phyloP scores from a whole-genome alignment of 176 grass and related monocot species.

The Paspalum notatum region DNA sequence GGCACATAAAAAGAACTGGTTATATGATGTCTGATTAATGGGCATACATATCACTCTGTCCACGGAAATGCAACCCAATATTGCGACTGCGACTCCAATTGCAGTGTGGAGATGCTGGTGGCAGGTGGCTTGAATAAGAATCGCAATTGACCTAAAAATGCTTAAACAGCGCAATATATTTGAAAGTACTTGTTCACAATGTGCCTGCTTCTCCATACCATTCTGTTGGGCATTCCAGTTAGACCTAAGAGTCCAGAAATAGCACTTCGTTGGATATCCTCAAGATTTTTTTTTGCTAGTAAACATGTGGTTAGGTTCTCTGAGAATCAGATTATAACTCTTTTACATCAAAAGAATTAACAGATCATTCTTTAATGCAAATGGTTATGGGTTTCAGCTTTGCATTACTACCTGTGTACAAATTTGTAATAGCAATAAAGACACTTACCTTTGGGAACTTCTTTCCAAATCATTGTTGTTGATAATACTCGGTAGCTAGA shows the following conservation, averaged over 20 bases:
- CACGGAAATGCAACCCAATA: slow-evolving; percentile 8
- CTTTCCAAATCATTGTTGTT: slow-evolving; percentile 10
- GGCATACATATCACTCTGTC: not conserved
- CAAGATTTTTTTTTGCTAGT: not conserved
- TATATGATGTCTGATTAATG: slow-evolving; percentile 9
- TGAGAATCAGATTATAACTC: not conserved
- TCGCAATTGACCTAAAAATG: not conserved
- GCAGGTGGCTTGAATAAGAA: not conserved
- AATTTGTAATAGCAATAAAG: slow-evolving; percentile 18
- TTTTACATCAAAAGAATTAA: not conserved
- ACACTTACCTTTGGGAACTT: slow-evolving; percentile 20
- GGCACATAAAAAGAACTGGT: slow-evolving; percentile 7
- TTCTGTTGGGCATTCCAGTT: not conserved
- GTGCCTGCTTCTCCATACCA: not conserved
- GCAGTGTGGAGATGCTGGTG: slow-evolving; percentile 15
- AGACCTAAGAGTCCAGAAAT: not conserved
- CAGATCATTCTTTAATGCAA: not conserved
- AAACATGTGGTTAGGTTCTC: not conserved
- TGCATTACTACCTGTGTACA: slow-evolving; percentile 9
- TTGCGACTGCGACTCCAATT: not conserved
- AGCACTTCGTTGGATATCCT: slow-evolving; percentile 4
- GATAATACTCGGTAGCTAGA: not conserved
- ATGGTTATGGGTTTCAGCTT: slow-evolving; percentile 1
- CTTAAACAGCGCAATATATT: not conserved
- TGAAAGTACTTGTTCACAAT: slow-evolving; percentile 24